Evolutionary conservation across 306 rosid species (phyloP).

Genomic region (Trifolium dubium): DNA sequence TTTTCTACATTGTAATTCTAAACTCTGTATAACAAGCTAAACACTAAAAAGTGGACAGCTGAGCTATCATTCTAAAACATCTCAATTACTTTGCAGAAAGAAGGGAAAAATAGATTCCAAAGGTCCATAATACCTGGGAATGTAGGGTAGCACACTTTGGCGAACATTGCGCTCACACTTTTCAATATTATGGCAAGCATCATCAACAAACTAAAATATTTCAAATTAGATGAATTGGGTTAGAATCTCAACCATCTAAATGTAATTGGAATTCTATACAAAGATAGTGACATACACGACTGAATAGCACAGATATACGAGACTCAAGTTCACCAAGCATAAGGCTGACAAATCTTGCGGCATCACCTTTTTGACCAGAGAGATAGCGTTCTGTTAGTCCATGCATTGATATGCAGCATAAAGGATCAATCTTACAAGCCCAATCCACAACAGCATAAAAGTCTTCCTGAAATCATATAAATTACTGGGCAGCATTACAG

Average conservation of each 20-base stretch:
- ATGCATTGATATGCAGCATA: conserved; percentile 97
- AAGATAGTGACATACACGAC: conserved; percentile 66
- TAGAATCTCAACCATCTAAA: conserved; percentile 40
- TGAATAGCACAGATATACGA: conserved; percentile 76
- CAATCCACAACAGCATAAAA: conserved; percentile 89
- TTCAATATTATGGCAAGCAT: conserved; percentile 95
- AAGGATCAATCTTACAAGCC: conserved; percentile 96
- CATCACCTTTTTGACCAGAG: conserved; percentile 89
- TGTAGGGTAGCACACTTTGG: conserved; percentile 83
- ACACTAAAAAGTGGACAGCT: conserved; percentile 6
- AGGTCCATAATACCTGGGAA: conserved; percentile 70
- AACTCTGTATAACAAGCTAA: conserved; percentile 25
- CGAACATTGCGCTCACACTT: conserved; percentile 82
- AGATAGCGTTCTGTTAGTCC: conserved; percentile 95
- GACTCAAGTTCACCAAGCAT: conserved; percentile 89
- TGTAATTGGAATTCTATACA: conserved; percentile 26
- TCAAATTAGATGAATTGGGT: conserved; percentile 34
- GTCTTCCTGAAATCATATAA: conserved; percentile 78
- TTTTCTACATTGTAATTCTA: conserved; percentile 26
- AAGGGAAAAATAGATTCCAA: conserved; percentile 24
- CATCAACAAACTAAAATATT: conserved; percentile 79
- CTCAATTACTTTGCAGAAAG: conserved; percentile 14
- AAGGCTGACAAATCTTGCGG: conserved; percentile 91
- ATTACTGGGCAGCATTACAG: conserved; percentile 23
- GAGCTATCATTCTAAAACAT: conserved; percentile 15